Conservation (phyloP, 306 rosid genomes). For the Rosa rugosa region DNA sequence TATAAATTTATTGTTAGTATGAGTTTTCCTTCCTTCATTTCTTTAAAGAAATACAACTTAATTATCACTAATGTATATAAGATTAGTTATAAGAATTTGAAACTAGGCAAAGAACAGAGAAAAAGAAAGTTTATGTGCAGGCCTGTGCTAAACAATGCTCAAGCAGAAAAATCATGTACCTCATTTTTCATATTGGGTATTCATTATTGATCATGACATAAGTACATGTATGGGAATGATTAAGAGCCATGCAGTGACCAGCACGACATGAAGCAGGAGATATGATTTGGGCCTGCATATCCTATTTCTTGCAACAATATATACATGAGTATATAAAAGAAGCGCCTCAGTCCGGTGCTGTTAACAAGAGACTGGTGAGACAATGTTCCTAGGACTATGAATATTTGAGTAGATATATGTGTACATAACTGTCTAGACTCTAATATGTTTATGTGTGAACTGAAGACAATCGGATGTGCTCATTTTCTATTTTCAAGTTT, state of each 20-base stretch:
- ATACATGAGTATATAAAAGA: slow-evolving; percentile 84
- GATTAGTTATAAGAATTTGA: not conserved
- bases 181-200: not conserved
- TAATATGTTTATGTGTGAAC: not conserved
- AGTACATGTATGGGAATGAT: not conserved
- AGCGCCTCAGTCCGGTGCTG: slow-evolving; percentile 60
- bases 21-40: not conserved
- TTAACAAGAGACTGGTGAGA: slow-evolving; percentile 67
- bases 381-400: not conserved
- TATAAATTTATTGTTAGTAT: not conserved
- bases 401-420: not conserved
- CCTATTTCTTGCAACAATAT: slow-evolving; percentile 59
- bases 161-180: not conserved
- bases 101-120: not conserved
- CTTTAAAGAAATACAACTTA: too few relatives aligned
- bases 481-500: not conserved
- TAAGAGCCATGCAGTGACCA: not conserved
- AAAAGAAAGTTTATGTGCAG: not conserved
- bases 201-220: not conserved
- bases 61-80: too few relatives aligned
- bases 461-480: not conserved
- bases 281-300: not conserved
- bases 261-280: too few relatives aligned
- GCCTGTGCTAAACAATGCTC: not conserved
- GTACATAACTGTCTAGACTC: not conserved